Conservation (phyloP, 139 green algal species). For the Chlamydomonas incerta region DNA sequence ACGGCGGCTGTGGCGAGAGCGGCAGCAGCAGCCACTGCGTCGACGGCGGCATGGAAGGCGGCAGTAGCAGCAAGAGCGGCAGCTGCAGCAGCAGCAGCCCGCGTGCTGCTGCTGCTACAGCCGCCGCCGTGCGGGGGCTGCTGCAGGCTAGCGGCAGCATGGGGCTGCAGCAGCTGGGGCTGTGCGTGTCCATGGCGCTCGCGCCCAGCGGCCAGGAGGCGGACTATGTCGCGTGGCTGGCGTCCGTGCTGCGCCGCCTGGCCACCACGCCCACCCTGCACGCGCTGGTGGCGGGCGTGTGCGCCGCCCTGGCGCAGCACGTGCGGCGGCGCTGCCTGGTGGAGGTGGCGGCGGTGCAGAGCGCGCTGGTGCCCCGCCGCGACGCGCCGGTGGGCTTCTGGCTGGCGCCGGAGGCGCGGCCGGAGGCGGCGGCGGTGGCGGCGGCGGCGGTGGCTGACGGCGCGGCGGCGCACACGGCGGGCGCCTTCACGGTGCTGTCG, state of each 20-base stretch:
- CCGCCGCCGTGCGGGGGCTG: too few relatives aligned
- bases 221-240: background rate
- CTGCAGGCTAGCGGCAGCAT: too few relatives aligned
- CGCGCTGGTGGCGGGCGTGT: background rate
- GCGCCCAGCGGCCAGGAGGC: background rate
- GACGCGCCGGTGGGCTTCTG: background rate
- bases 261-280: background rate
- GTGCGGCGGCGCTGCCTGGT: background rate
- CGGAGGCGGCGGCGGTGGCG: background rate
- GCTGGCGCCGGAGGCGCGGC: background rate
- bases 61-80: background rate
- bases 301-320: background rate
- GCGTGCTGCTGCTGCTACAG: too few relatives aligned
- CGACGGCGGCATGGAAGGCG: too few relatives aligned
- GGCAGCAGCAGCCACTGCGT: too few relatives aligned
- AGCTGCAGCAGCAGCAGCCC: background rate
- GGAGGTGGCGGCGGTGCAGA: background rate
- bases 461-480: too few relatives aligned
- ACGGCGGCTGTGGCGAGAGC: too few relatives aligned
- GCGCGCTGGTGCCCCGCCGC: background rate
- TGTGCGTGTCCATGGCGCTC: too few relatives aligned
- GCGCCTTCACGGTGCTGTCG: too few relatives aligned
- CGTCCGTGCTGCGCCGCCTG: background rate
- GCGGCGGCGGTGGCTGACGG: background rate
- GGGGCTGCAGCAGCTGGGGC: too few relatives aligned